Conservation (phyloP, 2,329 filamentous ascomycete genomes). For the Fusarium austroafricanum region DNA sequence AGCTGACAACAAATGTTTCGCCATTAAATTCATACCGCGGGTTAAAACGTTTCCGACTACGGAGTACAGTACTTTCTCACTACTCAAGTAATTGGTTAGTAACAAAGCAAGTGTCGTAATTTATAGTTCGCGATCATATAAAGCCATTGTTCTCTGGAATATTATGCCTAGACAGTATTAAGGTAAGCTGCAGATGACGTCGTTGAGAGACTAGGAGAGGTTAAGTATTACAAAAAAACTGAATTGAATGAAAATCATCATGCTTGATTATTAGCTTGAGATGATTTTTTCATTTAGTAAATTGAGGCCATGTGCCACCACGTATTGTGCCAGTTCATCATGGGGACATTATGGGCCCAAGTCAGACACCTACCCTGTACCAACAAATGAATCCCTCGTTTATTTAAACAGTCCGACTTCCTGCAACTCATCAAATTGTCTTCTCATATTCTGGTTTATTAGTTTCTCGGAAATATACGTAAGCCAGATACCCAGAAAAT, state of each 20-base stretch:
- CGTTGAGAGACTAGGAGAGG: no score
- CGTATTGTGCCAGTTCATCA: not conserved
- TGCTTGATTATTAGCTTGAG: not conserved
- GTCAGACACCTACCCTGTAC: not conserved
- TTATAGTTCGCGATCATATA: not conserved
- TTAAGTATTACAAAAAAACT: no score
- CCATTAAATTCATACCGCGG: not conserved
- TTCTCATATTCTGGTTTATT: not conserved
- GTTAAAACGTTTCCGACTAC: not conserved
- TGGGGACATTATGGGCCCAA: not conserved
- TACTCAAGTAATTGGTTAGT: no score
- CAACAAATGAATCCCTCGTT: no score
- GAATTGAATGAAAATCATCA: not conserved
- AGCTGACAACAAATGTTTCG: conserved; percentile 19
- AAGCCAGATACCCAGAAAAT: no score
- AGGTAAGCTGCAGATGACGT: no score
- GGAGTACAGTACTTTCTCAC: no score
- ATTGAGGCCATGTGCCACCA: not conserved
- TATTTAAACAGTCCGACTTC: no score
- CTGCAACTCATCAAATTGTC: no score
- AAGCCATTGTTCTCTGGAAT: not conserved
- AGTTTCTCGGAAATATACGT: not conserved
- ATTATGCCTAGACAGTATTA: not conserved
- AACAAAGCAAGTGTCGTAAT: not conserved
- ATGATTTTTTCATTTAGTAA: not conserved